Conservation (phyloP, 2,329 filamentous ascomycete genomes). For the Dactylonectria estremocensis region DNA sequence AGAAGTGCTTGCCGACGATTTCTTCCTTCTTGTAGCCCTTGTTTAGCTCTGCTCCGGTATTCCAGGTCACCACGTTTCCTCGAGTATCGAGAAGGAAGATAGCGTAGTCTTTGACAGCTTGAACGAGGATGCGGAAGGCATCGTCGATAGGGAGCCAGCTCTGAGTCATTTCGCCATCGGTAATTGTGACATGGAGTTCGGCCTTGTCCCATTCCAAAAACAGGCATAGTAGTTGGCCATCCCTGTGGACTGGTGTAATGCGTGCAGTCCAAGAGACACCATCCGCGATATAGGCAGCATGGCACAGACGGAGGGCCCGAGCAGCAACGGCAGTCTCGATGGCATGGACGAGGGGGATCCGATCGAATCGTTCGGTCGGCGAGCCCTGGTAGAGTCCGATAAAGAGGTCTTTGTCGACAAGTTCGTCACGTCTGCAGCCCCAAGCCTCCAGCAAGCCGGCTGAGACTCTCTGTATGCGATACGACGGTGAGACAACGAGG, state of each 20-base stretch:
- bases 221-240: conserved; percentile 48
- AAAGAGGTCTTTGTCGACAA: conserved; percentile 50
- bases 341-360: conserved; percentile 44
- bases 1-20: conserved; percentile 72
- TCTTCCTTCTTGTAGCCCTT: conserved; percentile 70
- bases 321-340: conserved; percentile 50
- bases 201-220: conserved; percentile 52
- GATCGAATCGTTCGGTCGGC: conserved; percentile 46
- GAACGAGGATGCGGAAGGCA: conserved; percentile 73
- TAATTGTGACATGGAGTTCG: conserved; percentile 18
- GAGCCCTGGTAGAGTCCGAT: conserved; percentile 46
- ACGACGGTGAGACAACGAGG: conserved; percentile 50
- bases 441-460: conserved; percentile 49
- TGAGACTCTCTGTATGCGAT: conserved; percentile 51
- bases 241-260: conserved; percentile 51
- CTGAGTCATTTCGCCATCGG: conserved; percentile 41
- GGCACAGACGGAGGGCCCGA: conserved; percentile 45
- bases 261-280: conserved; percentile 50
- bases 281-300: conserved; percentile 34
- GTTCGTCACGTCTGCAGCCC: conserved; percentile 42
- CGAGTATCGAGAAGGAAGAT: conserved; percentile 73
- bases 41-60: conserved; percentile 67
- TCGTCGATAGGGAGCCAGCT: conserved; percentile 62
- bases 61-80: conserved; percentile 72
- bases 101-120: conserved; percentile 74